phyloP scores from a whole-genome alignment of 768 basidiomycete species.

The Mycena epipterygia region DNA sequence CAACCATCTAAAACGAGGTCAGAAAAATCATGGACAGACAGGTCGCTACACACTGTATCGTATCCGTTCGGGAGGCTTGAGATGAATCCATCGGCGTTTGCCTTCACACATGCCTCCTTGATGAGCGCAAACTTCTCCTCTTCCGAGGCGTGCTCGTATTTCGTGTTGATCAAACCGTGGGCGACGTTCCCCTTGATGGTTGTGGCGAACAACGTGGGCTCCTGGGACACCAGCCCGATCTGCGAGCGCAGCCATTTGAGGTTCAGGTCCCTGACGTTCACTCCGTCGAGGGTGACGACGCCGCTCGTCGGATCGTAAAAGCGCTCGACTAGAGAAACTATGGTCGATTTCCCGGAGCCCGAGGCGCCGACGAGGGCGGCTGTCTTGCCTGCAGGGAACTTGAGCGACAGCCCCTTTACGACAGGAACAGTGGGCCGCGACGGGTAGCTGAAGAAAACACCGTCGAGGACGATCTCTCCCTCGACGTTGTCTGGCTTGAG shows the following conservation, averaged over 20 bases:
- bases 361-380: slow-evolving; percentile 85
- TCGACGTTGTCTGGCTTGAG: slow-evolving; percentile 73
- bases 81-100: slow-evolving; percentile 93
- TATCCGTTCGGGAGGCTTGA: slow-evolving; percentile 85
- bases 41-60: slow-evolving; percentile 61
- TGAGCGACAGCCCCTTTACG: slow-evolving; percentile 74
- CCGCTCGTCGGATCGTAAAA: slow-evolving; percentile 89
- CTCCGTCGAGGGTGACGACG: slow-evolving; percentile 78
- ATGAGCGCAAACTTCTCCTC: slow-evolving; percentile 84
- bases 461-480: slow-evolving; percentile 81
- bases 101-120: slow-evolving; percentile 88
- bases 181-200: slow-evolving; percentile 87
- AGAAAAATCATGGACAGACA: neutral
- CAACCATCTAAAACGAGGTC: slow-evolving; percentile 65
- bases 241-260: slow-evolving; percentile 88
- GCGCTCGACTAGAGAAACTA: slow-evolving; percentile 84
- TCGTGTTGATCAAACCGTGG: slow-evolving; percentile 85
- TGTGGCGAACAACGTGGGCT: slow-evolving; percentile 88
- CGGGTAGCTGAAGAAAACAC: slow-evolving; percentile 88
- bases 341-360: slow-evolving; percentile 84
- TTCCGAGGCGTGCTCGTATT: slow-evolving; percentile 72
- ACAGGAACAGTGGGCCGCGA: slow-evolving; percentile 86
- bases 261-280: slow-evolving; percentile 81
- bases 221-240: slow-evolving; percentile 91
- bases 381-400: slow-evolving; percentile 83